Conservation (phyloP, 2,329 filamentous ascomycete species). For the Acrocalymma vagum region DNA sequence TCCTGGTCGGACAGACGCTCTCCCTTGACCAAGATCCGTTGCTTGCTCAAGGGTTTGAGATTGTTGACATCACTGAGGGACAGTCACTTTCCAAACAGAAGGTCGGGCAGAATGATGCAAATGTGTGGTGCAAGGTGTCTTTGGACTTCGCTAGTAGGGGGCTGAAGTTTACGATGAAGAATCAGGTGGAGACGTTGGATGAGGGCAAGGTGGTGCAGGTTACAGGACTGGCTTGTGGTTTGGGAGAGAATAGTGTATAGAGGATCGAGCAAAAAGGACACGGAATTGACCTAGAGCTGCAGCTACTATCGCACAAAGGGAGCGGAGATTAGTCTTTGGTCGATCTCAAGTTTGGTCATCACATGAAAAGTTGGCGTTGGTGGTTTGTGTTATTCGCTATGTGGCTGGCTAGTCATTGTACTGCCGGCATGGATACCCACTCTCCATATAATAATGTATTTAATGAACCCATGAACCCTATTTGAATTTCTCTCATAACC, state of each 20-base stretch:
- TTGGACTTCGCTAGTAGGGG: conserved; percentile 13
- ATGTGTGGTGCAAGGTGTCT: conserved; percentile 21
- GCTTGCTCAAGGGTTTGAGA: conserved; percentile 23
- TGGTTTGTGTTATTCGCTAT: too few relatives aligned
- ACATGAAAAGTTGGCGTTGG: too few relatives aligned
- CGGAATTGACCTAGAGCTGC: too few relatives aligned
- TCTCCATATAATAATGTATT: too few relatives aligned
- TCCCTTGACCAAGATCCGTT: conserved; percentile 24
- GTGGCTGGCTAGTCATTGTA: too few relatives aligned
- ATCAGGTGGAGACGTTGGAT: conserved; percentile 15
- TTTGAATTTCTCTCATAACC: too few relatives aligned
- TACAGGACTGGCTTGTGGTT: conserved; percentile 19
- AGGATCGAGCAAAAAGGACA: too few relatives aligned
- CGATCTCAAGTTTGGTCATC: too few relatives aligned
- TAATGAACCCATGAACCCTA: too few relatives aligned
- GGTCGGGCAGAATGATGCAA: conserved; percentile 13
- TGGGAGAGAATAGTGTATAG: conserved; percentile 5
- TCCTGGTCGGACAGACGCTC: conserved; percentile 26
- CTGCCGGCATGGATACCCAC: too few relatives aligned
- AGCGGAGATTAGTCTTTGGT: too few relatives aligned
- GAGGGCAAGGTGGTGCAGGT: conserved; percentile 20
- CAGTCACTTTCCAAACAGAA: conserved; percentile 6
- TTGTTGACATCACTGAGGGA: conserved; percentile 14
- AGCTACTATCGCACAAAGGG: too few relatives aligned
- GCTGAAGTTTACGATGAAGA: conserved; percentile 12